Evolutionary conservation across 345 rosid genomes (phyloP).

Genomic region (Populus simonii): DNA sequence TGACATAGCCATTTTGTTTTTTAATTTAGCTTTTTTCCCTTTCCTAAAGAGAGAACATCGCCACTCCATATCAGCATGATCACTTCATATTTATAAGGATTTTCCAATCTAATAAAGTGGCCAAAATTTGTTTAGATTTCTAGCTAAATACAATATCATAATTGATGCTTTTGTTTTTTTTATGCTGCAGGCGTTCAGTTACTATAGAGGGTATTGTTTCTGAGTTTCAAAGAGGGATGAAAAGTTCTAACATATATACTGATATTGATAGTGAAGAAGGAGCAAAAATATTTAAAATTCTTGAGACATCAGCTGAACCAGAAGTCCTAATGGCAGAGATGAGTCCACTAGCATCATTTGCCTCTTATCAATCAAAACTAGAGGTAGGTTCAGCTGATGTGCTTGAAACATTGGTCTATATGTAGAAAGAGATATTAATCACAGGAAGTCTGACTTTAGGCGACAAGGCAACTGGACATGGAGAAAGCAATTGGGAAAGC

Average conservation of each 20-base stretch:
- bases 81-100: not conserved
- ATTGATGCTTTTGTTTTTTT: not conserved
- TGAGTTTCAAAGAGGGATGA: conserved; percentile 51
- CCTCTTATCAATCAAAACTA: conserved; percentile 58
- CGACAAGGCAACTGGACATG: conserved; percentile 51
- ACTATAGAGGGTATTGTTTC: conserved; percentile 65
- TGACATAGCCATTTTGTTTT: not conserved
- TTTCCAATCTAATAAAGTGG: not conserved
- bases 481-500: conserved; percentile 70
- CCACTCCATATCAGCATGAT: not conserved
- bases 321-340: conserved; percentile 93
- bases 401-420: conserved; percentile 1
- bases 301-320: conserved; percentile 86
- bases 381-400: conserved; percentile 52
- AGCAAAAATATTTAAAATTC: conserved; percentile 64
- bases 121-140: not conserved
- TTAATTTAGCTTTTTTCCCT: not conserved
- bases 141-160: not conserved
- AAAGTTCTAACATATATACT: conserved; percentile 37
- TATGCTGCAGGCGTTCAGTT: conserved; percentile 57
- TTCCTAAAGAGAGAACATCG: not conserved
- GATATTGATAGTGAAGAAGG: conserved; percentile 81
- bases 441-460: conserved; percentile 42
- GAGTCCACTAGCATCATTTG: conserved; percentile 66
- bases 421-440: conserved; percentile 21